These are phyloP conservation scores for Entoloma clypeatum DNA, from an alignment of 1,284 basidiomycete species.

Conservation along the genomic window DNA sequence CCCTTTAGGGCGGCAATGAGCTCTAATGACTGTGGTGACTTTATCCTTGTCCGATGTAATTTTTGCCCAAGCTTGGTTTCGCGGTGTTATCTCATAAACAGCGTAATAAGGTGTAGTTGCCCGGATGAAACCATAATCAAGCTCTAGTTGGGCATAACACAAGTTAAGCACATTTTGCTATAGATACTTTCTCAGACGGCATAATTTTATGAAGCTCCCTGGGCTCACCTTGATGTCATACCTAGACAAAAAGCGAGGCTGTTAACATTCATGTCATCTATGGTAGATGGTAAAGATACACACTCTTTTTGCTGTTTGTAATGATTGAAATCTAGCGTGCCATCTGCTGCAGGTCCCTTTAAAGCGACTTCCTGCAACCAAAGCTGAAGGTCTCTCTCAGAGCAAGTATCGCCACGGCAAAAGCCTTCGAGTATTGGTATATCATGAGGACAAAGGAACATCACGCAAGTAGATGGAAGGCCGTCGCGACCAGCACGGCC, in stretches of 20 bases:
- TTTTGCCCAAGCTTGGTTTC: conserved; percentile 26
- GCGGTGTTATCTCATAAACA: conserved; percentile 37
- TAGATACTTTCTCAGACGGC: not conserved
- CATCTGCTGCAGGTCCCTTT: conserved; percentile 34
- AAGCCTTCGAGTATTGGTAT: conserved; percentile 45
- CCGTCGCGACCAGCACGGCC: conserved; percentile 77
- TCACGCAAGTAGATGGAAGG: conserved; percentile 51
- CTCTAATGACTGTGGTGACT: conserved; percentile 34
- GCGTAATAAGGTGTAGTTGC: conserved; percentile 45
- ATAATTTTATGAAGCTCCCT: conserved; percentile 24
- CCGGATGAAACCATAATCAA: conserved; percentile 42
- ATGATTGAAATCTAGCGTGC: conserved; percentile 40
- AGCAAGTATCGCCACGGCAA: conserved; percentile 43
- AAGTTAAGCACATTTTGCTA: conserved; percentile 44
- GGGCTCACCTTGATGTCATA: conserved; percentile 14
- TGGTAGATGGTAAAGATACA: conserved; percentile 17
- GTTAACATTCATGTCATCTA: too few relatives aligned
- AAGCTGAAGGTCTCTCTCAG: conserved; percentile 34
- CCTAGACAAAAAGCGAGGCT: conserved; percentile 3
- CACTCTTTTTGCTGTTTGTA: conserved; percentile 40
- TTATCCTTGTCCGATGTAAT: conserved; percentile 31
- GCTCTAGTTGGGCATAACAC: conserved; percentile 48
- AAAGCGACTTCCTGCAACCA: conserved; percentile 41
- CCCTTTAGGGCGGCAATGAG: conserved; percentile 25
- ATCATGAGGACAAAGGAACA: conserved; percentile 44